Conservation (phyloP, 768 basidiomycete species). For the Lenzites betulinus region DNA sequence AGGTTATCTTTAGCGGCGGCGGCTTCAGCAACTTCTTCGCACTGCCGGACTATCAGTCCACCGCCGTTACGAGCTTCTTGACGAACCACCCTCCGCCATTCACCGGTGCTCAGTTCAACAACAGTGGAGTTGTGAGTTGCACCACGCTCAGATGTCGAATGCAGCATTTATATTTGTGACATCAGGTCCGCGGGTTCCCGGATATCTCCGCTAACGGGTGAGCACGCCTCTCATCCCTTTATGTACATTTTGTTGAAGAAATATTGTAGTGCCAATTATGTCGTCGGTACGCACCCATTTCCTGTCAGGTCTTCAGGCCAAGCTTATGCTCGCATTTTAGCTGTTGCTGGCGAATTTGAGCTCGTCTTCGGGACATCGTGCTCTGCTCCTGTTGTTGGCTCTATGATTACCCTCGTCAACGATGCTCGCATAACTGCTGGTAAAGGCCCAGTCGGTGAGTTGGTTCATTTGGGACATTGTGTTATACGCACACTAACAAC, state of each 20-base stretch:
- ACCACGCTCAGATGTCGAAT: not conserved
- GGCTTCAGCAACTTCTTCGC: slow-evolving; percentile 45
- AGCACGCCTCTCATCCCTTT: not conserved
- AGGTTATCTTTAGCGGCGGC: slow-evolving; percentile 40
- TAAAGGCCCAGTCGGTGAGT: slow-evolving; percentile 35
- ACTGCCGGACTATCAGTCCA: slow-evolving; percentile 40
- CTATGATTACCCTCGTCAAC: slow-evolving; percentile 40
- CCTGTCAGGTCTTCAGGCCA: not conserved
- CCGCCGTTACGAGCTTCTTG: slow-evolving; percentile 34
- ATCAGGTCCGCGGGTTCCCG: slow-evolving; percentile 29
- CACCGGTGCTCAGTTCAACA: slow-evolving; percentile 38
- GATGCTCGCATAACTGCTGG: slow-evolving; percentile 37
- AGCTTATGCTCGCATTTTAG: not conserved
- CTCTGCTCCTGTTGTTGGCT: slow-evolving; percentile 37
- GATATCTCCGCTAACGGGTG: slow-evolving; percentile 40
- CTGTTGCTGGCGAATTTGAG: slow-evolving; percentile 34
- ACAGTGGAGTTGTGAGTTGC: slow-evolving; percentile 30
- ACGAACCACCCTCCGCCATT: slow-evolving; percentile 37
- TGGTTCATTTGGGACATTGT: not conserved
- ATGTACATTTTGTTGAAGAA: not conserved
- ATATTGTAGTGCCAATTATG: slow-evolving; percentile 34
- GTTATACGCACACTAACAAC: not conserved
- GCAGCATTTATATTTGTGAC: not conserved
- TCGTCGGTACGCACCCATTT: slow-evolving; percentile 24
- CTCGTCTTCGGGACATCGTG: slow-evolving; percentile 40